These are phyloP conservation scores for Eutrema salsugineum DNA, from an alignment of 441 rosid genomes.

Conservation along the genomic window DNA sequence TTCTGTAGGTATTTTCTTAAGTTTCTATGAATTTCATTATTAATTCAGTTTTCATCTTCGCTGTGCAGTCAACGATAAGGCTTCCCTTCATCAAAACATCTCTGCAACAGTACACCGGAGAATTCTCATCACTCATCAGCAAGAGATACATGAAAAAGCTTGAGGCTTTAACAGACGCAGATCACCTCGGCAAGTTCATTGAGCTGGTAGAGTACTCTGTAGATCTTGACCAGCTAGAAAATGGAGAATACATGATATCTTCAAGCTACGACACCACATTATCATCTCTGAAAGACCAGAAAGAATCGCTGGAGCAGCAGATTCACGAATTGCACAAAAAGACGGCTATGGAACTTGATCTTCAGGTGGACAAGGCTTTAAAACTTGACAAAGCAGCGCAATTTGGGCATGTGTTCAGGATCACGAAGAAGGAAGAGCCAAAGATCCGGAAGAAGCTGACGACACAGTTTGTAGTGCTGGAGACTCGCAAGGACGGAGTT, in stretches of 20 bases:
- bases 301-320: constrained; percentile 72
- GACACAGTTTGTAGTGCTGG: constrained; percentile 83
- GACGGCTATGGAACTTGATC: constrained; percentile 85
- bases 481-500: constrained; percentile 98
- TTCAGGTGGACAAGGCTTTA: constrained; percentile 71
- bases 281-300: constrained; percentile 69
- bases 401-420: constrained; percentile 94
- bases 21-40: background rate
- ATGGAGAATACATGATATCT: constrained; percentile 97
- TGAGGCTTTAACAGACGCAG: constrained; percentile 59
- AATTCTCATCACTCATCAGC: constrained; percentile 67
- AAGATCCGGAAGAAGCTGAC: constrained; percentile 90
- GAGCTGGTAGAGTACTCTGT: constrained; percentile 85
- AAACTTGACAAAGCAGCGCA: constrained; percentile 95
- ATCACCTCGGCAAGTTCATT: constrained; percentile 76
- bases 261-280: constrained; percentile 75
- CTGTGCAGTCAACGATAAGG: constrained; percentile 80
- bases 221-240: constrained; percentile 93
- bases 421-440: constrained; percentile 98
- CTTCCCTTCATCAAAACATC: constrained; percentile 80
- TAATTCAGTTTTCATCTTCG: constrained; percentile 21
- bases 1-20: background rate
- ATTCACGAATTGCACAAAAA: constrained; percentile 79
- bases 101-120: constrained; percentile 62
- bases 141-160: constrained; percentile 60